phyloP scores from a whole-genome alignment of 1,139 yeast genomes.

The Ogataea hybrid region DNA sequence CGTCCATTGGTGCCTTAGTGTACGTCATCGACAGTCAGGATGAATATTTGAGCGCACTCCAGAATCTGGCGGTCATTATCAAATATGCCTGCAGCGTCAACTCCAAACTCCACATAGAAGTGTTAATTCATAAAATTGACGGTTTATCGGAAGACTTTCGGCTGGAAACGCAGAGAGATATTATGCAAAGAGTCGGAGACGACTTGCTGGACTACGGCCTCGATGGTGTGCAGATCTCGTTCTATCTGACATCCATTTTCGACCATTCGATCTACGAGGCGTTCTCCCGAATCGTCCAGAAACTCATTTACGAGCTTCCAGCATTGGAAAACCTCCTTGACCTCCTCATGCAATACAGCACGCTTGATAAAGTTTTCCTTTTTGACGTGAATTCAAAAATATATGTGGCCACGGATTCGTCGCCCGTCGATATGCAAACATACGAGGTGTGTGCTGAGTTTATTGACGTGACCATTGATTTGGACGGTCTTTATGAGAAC shows the following conservation, averaged over 20 bases:
- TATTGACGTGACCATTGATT: constrained; percentile 88
- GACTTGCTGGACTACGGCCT: constrained; percentile 86
- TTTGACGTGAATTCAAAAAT: constrained; percentile 94
- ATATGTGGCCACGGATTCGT: constrained; percentile 93
- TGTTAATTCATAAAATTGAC: constrained; percentile 91
- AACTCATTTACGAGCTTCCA: constrained; percentile 85
- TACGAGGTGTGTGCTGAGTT: constrained; percentile 97
- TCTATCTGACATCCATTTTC: constrained; percentile 88
- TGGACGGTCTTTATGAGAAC: constrained; percentile 67
- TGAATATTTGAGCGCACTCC: constrained; percentile 88
- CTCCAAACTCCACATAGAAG: constrained; percentile 86
- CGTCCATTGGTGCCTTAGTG: constrained; percentile 87
- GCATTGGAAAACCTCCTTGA: constrained; percentile 86
- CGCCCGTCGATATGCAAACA: constrained; percentile 92
- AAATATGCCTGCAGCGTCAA: constrained; percentile 86
- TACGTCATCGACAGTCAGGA: constrained; percentile 95
- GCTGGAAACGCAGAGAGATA: constrained; percentile 92
- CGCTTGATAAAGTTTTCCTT: constrained; percentile 87
- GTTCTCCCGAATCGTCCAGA: constrained; percentile 88
- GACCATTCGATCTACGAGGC: constrained; percentile 97
- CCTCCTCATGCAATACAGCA: constrained; percentile 82
- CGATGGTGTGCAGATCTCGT: constrained; percentile 88
- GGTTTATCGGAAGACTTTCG: constrained; percentile 93
- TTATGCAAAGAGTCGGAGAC: constrained; percentile 94
- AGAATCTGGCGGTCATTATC: constrained; percentile 83